Base-by-base conservation (phyloP, 2,329 filamentous ascomycete genomes). In the Fusarium concolor region DNA sequence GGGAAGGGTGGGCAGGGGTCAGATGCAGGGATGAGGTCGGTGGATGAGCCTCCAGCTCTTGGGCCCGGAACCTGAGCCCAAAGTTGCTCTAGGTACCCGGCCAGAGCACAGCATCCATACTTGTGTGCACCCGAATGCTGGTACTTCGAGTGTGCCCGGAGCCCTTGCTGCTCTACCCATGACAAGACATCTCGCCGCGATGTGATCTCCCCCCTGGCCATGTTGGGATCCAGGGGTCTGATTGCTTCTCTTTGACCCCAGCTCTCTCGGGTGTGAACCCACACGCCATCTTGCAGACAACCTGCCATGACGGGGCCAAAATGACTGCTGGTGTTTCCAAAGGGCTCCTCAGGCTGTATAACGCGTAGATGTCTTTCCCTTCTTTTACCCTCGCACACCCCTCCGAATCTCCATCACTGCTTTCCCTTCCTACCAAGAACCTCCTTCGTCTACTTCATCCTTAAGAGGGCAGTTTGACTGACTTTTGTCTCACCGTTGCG, bases 371-470 rank as follows among this genome's bases (percentile, higher is more conserved):
- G 68, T 73, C 71, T 72, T 74, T 75, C 76, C 61, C 76, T 79
- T 79, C 76, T 76, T 78, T 71, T 79, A 77, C 76, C 71, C 76
- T 76, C 72, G 66, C 70, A 74, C 76, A 65, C 76, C 77, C 76
- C 75, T 76, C 72, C 69, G 56, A 70, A 57, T 66, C 63, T 64
- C 56, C 68, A 70, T 68, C 62, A 65, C 28, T 70, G 62, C 50
- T 62, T 70, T 71, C 71, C 71, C 72, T 68, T 75, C 67, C 65
- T 60, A 70, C 72, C 56, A 71, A 68, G 69, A 65, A 71, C 71
- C 70, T 76, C 76, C 75, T 77, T 77, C 76, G 67, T 66, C 55
- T 72, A 76, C 65, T 72, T 77, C 73, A 71, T 79, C 71, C 72
- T 71, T 70, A 66, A 67, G 67, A 78, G 74, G 74, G 75, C 69